phyloP scores from a whole-genome alignment of 768 basidiomycete species.

The Chalciporus chontae region DNA sequence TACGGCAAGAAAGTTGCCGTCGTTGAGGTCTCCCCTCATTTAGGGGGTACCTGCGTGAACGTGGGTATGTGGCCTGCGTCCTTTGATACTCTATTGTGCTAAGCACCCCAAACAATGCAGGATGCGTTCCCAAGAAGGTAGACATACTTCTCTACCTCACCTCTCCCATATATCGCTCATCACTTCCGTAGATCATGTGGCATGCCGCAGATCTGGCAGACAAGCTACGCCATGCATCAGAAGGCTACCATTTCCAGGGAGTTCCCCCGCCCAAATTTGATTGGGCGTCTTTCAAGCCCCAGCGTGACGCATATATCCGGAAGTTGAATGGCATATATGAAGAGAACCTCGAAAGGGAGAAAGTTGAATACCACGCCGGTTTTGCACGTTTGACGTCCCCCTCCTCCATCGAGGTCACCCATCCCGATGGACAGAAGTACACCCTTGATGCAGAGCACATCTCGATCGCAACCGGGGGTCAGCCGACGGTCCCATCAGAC shows the following conservation, averaged over 20 bases:
- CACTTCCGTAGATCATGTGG: constrained; percentile 84
- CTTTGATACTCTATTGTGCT: neutral
- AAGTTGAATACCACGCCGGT: constrained; percentile 84
- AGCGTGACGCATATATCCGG: constrained; percentile 93
- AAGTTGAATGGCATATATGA: constrained; percentile 90
- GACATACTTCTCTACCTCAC: neutral
- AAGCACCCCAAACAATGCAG: constrained; percentile 38
- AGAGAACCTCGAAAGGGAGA: constrained; percentile 80
- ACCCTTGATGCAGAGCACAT: constrained; percentile 74
- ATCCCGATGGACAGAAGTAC: constrained; percentile 65
- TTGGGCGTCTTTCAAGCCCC: constrained; percentile 89
- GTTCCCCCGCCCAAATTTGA: constrained; percentile 62
- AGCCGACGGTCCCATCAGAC: constrained; percentile 76
- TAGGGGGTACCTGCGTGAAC: constrained; percentile 98
- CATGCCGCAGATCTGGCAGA: constrained; percentile 89
- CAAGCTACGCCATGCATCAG: constrained; percentile 69
- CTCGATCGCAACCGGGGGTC: constrained; percentile 82
- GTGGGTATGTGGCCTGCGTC: constrained; percentile 61
- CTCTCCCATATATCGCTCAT: neutral
- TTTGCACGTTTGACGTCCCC: constrained; percentile 68
- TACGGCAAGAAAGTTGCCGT: constrained; percentile 94
- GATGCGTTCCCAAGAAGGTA: constrained; percentile 97
- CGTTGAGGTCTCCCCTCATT: constrained; percentile 66
- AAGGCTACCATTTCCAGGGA: constrained; percentile 71
- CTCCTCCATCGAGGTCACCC: constrained; percentile 69